These are phyloP conservation scores for Ceratocystiopsis sp. DNA, from an alignment of 2,329 filamentous ascomycete species.

Conservation along the genomic window DNA sequence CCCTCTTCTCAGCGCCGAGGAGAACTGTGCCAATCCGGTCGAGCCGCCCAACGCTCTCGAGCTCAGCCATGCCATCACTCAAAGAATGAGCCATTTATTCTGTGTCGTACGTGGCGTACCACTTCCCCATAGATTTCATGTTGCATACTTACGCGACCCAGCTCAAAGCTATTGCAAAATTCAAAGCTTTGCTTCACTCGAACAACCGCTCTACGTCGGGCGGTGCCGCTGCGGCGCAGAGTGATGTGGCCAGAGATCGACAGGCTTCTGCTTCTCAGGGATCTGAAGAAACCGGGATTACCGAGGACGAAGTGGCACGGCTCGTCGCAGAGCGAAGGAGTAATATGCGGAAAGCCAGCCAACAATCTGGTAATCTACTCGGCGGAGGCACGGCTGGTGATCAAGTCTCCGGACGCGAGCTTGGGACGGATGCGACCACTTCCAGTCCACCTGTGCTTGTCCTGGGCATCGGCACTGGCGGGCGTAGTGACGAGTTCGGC, in stretches of 20 bases:
- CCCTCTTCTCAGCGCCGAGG: slow-evolving; percentile 59
- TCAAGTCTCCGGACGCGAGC: no score
- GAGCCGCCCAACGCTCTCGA: slow-evolving; percentile 80
- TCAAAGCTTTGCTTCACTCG: slow-evolving; percentile 54
- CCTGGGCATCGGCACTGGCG: slow-evolving; percentile 60
- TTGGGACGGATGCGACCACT: no score
- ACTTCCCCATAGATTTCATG: background rate
- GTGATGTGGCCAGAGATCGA: no score
- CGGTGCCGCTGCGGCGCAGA: no score
- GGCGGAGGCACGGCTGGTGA: no score
- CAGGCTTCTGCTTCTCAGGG: no score
- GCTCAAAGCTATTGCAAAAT: slow-evolving; percentile 83
- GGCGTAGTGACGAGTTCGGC: slow-evolving; percentile 26
- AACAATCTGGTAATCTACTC: no score
- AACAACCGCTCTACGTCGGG: slow-evolving; percentile 3
- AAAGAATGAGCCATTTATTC: slow-evolving; percentile 71
- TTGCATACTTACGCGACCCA: slow-evolving; percentile 15
- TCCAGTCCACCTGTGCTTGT: slow-evolving; percentile 25
- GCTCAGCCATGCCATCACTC: slow-evolving; percentile 77
- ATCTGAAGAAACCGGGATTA: background rate
- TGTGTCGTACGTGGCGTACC: slow-evolving; percentile 47
- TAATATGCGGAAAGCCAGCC: slow-evolving; percentile 18
- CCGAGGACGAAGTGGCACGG: slow-evolving; percentile 28
- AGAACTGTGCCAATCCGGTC: slow-evolving; percentile 70
- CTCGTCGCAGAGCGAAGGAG: slow-evolving; percentile 30